Base-by-base conservation (phyloP, 192 early-diverging fungal species). In the Phycomyces nitens region DNA sequence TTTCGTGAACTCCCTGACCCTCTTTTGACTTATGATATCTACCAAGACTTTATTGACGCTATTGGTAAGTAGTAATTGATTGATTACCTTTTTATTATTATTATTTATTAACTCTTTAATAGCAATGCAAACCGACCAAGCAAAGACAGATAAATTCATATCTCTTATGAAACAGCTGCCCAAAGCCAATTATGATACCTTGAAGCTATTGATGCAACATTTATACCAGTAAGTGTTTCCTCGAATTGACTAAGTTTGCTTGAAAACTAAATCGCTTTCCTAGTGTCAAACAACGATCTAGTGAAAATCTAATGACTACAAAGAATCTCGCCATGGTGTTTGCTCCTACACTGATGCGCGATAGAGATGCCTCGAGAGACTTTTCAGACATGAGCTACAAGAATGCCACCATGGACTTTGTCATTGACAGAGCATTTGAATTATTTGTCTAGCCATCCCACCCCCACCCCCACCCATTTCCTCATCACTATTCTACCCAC, bases 271-370 rank as follows among this genome's bases (percentile, higher is more conserved):
- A 60, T 50, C 27, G 60, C 39, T 63, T 61, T 42, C 42, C 12
- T 63, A 68, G 84, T 16, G 88, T 98, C 9, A 75, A 81, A 3
- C 54, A 82, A 34, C 60, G 80, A 23, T 77, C 81, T 38, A 64
- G 69, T 38, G 73, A 81, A 23, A 99, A 99, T 73, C 82, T 91
- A 58, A 99, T 99, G 96, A 87, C 84, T 4, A 72, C 92, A 42
- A 92, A 94, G 71, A 99, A 97, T 56, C 71, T 99, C 55, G 85
- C 92, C 21, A 93, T 96, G 39, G 92, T 99, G 24, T 96, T 99
- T 88, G 94, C 88, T 5, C 93, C 92, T 11, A 95, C 90, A 5
- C 68, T 99, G 26, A 69, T 92, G 77, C 83, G 85, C 14, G 84
- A 84, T 74, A 78, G 70, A 12, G 78, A 88, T 57, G 64, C 86